Evolutionary conservation across 495 filamentous ascomycete species (phyloP), one percentile per base, ranked within the genome.

Genomic region (Lasiosphaeria miniovina): DNA sequence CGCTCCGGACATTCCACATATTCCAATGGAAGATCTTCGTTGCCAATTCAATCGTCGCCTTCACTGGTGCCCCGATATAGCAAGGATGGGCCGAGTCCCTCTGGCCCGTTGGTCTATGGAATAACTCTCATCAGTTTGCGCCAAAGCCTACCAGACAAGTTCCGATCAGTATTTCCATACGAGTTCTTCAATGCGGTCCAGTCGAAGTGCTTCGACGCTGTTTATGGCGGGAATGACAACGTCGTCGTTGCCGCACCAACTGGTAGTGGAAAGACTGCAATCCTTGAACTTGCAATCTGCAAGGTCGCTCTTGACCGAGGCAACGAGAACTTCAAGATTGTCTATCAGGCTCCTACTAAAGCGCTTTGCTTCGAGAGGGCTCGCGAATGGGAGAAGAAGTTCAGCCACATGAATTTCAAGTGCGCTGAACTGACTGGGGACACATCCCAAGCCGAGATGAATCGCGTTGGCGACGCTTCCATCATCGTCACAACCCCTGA

Each of bases 401-500:
- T 98, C 66, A 78, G 81, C 40, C 79, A 84, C 6, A 76, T 96
- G 63, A 88, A 85, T 36, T 74, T 96, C 10, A 75, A 81, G 57
- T 96, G 91, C 71, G 88, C 88, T 8, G 92, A 96, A 69, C 77
- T 98, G 57, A 98, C 94, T 0, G 94, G 94, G 11, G 94, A 98
- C 71, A 96, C 93, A 0, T 90, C 93, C 49, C 77, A 85, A 56
- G 73, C 76, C 1, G 88, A 96, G 64, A 77, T 96, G 59, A 79
- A 77, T 49, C 85, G 81, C 59, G 89, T 96, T 11, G 88, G 91
- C 55, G 85, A 77, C 64, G 93, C 93, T 40, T 88, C 87, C 54
- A 91, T 98, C 58, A 96, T 98, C 59, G 87, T 98, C 52, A 98
- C 94, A 0, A 98, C 94, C 0, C 94, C 94, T 1, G 94, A 98